Conservation (phyloP, 177 flowering plant species). For the Vitis hybrid region DNA sequence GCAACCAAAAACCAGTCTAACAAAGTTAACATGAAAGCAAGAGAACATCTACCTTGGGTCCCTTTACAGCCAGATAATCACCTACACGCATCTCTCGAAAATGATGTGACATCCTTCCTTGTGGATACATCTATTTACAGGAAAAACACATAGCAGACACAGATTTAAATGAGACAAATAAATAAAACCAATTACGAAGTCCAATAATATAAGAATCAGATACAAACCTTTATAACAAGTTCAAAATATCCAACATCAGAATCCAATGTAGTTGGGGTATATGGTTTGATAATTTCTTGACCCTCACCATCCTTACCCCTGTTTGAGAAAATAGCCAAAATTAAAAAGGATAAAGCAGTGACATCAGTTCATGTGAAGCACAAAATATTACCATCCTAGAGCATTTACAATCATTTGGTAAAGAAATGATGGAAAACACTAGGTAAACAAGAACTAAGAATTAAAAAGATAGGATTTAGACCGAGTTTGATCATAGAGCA, state of each 20-base stretch:
- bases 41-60: slow-evolving; percentile 77
- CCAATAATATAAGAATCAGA: background rate
- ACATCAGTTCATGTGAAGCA: background rate
- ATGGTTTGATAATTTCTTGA: slow-evolving; percentile 92
- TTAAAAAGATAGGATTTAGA: background rate
- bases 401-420: background rate
- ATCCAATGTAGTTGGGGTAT: slow-evolving; percentile 97
- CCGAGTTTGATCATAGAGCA: background rate
- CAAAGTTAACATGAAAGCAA: background rate
- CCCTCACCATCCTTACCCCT: slow-evolving; percentile 94
- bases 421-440: background rate
- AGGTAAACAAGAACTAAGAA: background rate
- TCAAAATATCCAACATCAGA: slow-evolving; percentile 93
- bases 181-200: slow-evolving; percentile 8
- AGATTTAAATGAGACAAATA: background rate
- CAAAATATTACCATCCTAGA: too few species aligned
- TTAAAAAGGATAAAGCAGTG: background rate
- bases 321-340: slow-evolving; percentile 11
- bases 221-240: slow-evolving; percentile 83
- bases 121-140: slow-evolving; percentile 84
- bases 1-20: background rate
- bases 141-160: background rate
- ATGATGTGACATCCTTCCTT: slow-evolving; percentile 99
- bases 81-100: slow-evolving; percentile 96
- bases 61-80: slow-evolving; percentile 86